phyloP scores from a whole-genome alignment of 306 rosid genomes.

The Cicer bijugum region DNA sequence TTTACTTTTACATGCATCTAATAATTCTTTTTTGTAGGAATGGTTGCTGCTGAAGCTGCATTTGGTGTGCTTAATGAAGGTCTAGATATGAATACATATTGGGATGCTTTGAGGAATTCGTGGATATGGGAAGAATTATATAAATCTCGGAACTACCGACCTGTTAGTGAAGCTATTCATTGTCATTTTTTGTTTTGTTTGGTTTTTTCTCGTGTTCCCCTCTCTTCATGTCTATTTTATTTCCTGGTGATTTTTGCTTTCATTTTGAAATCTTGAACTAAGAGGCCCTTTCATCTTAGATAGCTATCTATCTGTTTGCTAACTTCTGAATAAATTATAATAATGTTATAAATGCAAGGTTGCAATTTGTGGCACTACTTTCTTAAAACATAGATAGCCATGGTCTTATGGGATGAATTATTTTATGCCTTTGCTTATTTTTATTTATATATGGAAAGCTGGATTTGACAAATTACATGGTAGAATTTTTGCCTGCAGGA shows the following conservation, averaged over 20 bases:
- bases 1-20: slow-evolving; percentile 13
- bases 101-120: slow-evolving; percentile 77
- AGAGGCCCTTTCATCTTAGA: slow-evolving; percentile 35
- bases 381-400: background rate
- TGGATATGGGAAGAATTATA: slow-evolving; percentile 97
- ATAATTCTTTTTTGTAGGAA: slow-evolving; percentile 60
- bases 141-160: slow-evolving; percentile 77
- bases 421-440: background rate
- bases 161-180: slow-evolving; percentile 59
- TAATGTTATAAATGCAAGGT: slow-evolving; percentile 10
- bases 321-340: slow-evolving; percentile 14
- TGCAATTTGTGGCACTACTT: background rate
- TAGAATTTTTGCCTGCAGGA: slow-evolving; percentile 4
- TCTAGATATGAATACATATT: slow-evolving; percentile 67
- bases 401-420: slow-evolving; percentile 23
- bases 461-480: slow-evolving; percentile 14
- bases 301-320: slow-evolving; percentile 3
- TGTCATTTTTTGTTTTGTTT: slow-evolving; percentile 14
- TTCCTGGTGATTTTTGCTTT: slow-evolving; percentile 26
- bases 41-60: slow-evolving; percentile 93
- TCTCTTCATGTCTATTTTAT: slow-evolving; percentile 15
- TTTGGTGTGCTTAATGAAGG: slow-evolving; percentile 66
- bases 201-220: slow-evolving; percentile 11
- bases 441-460: background rate
- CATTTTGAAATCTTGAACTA: slow-evolving; percentile 28